Evolutionary conservation across 352 stramenopile genomes (phyloP), one percentile per base, ranked within the genome.

Genomic region (Globisporangium orthogonon): DNA sequence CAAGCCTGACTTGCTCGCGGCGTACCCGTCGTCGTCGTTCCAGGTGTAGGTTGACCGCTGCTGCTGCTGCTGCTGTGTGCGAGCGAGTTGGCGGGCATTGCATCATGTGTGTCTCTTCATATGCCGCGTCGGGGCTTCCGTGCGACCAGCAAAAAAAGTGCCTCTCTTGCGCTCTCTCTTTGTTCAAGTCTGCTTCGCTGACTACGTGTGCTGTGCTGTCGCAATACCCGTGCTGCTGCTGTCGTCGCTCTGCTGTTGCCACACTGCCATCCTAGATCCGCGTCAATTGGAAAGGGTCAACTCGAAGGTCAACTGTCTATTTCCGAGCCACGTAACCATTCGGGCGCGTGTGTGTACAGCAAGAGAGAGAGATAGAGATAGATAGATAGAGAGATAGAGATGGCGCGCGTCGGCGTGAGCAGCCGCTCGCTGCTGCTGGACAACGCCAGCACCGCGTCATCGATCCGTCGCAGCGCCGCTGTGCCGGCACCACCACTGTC

Each of bases 1-100:
- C 60, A 86, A 92, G 50, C 83, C 83, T 4, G 78, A 91, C 50
- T 64, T 92, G 54, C 68, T 92, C 44, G 37, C 41, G 6, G 41
- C 41, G 41, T 46, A 46, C 41, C 41, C 41, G 41, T 46, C 41
- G 41, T 11, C 41, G 15, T 46, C 41, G 14, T 46, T 46, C 41
- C 41, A 46, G 17, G 41, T 13, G 41, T 50, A 29, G 44, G 41
- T 23, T 23, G 15, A 5, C 41, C 4, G 15, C 15, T 9, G 15
- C 41, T 9, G 15, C 14, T 28, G 15, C 41, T 46, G 41, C 41
- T 28, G 14, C 14, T 23, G n/a, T 13, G 14, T 13, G n/a, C 41
- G 14, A 23, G 41, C 41, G n/a, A 5, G 23, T 23, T 23, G 23
- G 23, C 23, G 23, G 23, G 23, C 23, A 23, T 23, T 23, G 23